Evolutionary conservation across 805 yeast genomes (phyloP), one percentile per base, ranked within the genome.

Genomic region (Candida michaelii): DNA sequence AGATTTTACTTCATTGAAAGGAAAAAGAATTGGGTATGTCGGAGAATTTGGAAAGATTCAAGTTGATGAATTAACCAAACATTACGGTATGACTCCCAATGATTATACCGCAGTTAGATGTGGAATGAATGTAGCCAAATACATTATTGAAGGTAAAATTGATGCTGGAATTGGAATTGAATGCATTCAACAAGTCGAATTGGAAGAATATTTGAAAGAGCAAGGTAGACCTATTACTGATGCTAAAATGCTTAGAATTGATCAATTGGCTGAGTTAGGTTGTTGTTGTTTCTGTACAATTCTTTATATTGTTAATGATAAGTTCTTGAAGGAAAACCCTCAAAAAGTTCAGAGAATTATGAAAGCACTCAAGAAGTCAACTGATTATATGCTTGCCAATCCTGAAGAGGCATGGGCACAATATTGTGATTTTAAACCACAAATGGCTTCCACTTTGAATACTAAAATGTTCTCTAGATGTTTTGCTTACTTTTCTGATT

Each of bases 31-130:
- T 51, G 82, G 82, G 14, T 77, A 77, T 54, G 82, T 77, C 29
- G 82, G 82, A 24, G 82, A 77, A 52, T 77, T 77, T 54, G 82
- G 82, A 36, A 77, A 77, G 60, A 76, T 77, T 51, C 82, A 77
- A 57, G 59, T 77, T 40, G 81, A 77, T 50, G 82, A 77, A 53
- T 63, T 77, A 53, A 74, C 80, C 51, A 67, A 71, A 50, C 76
- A 77, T 58, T 76, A 70, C 52, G 80, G 80, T 19, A 74, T 77
- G 80, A 66, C 70, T 16, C 80, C 80, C 11, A 60, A 62, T 25
- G 82, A 77, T 53, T 77, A 77, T 58, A 74, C 79, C 34, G 79
- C 82, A 8, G 77, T 77, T 42, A 67, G 81, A 58, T 74, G 80
- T 49, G 82, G 82, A 43, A 77, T 77, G 82, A 77, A 77, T 52